Base-by-base conservation (phyloP, 345 rosid species). In the Euphorbia tirucalli region DNA sequence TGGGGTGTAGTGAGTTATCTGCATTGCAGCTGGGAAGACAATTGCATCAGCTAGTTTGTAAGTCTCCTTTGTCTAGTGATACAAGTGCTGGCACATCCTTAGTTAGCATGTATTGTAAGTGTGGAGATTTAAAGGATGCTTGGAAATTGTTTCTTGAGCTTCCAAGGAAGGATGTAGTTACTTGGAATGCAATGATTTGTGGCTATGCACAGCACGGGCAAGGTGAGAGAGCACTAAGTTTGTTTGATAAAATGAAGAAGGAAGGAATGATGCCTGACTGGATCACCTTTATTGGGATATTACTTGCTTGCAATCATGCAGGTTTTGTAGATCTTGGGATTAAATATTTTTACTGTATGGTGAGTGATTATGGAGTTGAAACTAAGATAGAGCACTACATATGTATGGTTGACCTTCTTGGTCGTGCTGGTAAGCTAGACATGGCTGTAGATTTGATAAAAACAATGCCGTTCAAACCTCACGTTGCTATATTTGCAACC, bases 1-100 rank as follows among this genome's bases (percentile, higher is more conserved):
- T 91, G 25, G 91, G 93, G 48, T 91, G 97, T 69, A 91, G 97
- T 27, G 87, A 93, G 57, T 69, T 86, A 63, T 89, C 94, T 0
- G 87, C 93, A 0, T 64, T 93, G 79, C 89, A 55, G 68, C 62
- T 89, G 46, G 98, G 98, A 5, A 89, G 61, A 75, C 96, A 89
- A 75, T 82, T 91, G 75, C 97, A 93, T 85, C 96, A 91, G 78
- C 74, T 84, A 18, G 83, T 87, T 61, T 78, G 72, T 61, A 93
- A 89, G 78, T 83, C 88, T 58, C 78, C 79, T 0, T 59, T 87
- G 70, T 65, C 60, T 46, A 30, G 57, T 18, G 85, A 91, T 73
- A 71, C 76, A 39, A 78, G 86, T 11, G 85, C 90, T 1, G 64
- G 76, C 61, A 90, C 90, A 68, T 85, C 90, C 22, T 66, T 88